These are phyloP conservation scores for Nyctanthes arbortristis DNA, from an alignment of 257 asterid species.

Conservation along the genomic window DNA sequence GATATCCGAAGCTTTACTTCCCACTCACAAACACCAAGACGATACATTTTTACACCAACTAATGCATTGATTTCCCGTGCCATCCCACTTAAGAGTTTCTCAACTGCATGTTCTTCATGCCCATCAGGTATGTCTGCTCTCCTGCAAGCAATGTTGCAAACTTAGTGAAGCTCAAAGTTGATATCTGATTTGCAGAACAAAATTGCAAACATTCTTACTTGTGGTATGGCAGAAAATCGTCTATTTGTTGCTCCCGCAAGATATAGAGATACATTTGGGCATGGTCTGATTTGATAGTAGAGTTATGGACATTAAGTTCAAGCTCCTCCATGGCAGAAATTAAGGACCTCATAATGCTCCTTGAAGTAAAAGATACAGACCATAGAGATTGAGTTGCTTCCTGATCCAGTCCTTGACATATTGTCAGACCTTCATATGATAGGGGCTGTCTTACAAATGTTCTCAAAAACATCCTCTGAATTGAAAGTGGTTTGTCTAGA, in stretches of 20 bases:
- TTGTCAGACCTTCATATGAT: slow-evolving; percentile 70
- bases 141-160: slow-evolving; percentile 46
- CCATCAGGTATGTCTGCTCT: slow-evolving; percentile 49
- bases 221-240: slow-evolving; percentile 80
- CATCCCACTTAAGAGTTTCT: slow-evolving; percentile 62
- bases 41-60: slow-evolving; percentile 91
- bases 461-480: slow-evolving; percentile 86
- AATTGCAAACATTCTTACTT: slow-evolving; percentile 49
- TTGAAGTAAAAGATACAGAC: slow-evolving; percentile 79
- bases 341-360: slow-evolving; percentile 87
- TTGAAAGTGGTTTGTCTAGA: slow-evolving; percentile 61
- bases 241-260: slow-evolving; percentile 83
- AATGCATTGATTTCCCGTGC: slow-evolving; percentile 73
- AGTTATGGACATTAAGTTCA: slow-evolving; percentile 89
- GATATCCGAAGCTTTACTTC: slow-evolving; percentile 95
- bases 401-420: slow-evolving; percentile 58
- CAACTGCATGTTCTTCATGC: slow-evolving; percentile 66
- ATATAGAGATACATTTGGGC: slow-evolving; percentile 91
- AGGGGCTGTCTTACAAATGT: slow-evolving; percentile 92
- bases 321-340: slow-evolving; percentile 96
- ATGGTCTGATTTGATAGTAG: slow-evolving; percentile 83
- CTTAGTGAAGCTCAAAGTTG: slow-evolving; percentile 12
- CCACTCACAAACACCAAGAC: slow-evolving; percentile 92
- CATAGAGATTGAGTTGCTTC: slow-evolving; percentile 54
- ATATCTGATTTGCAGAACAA: background rate